Evolutionary conservation across 768 basidiomycete genomes (phyloP).

Genomic region (Boletus bicolor): DNA sequence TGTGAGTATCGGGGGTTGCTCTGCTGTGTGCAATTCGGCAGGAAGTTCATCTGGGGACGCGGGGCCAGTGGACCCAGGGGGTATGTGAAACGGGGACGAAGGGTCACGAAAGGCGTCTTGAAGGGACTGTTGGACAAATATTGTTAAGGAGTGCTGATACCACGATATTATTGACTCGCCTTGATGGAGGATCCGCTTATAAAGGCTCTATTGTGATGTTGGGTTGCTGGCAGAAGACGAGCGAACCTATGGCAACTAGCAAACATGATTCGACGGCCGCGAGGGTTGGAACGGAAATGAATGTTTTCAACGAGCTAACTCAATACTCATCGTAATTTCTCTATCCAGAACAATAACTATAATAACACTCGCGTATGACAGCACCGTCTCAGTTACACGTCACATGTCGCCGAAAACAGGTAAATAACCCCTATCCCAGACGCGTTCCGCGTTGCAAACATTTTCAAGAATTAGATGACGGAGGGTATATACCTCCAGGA

Average conservation of each 20-base stretch:
- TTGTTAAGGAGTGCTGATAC: background rate
- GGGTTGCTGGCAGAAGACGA: slow-evolving; percentile 1
- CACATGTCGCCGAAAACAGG: no score
- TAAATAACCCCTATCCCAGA: no score
- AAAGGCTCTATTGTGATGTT: background rate
- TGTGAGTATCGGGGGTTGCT: slow-evolving; percentile 3
- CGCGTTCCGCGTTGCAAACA: no score
- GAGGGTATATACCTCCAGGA: no score
- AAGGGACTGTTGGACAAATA: slow-evolving; percentile 43
- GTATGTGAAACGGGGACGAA: slow-evolving; percentile 60
- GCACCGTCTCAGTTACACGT: no score
- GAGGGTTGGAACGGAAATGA: background rate
- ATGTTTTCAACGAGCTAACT: no score
- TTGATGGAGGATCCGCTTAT: slow-evolving; percentile 29
- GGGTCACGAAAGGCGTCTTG: slow-evolving; percentile 62
- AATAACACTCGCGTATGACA: no score
- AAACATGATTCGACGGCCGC: slow-evolving; percentile 7
- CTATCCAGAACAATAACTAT: no score
- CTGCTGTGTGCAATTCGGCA: background rate
- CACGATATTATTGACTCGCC: slow-evolving; percentile 4
- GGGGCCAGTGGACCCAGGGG: slow-evolving; percentile 58
- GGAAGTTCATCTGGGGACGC: slow-evolving; percentile 50
- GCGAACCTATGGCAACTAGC: background rate
- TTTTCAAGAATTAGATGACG: no score
- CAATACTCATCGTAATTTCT: no score